These are phyloP conservation scores for Neurospora sp. DNA, from an alignment of 495 filamentous ascomycete genomes.

Conservation along the genomic window DNA sequence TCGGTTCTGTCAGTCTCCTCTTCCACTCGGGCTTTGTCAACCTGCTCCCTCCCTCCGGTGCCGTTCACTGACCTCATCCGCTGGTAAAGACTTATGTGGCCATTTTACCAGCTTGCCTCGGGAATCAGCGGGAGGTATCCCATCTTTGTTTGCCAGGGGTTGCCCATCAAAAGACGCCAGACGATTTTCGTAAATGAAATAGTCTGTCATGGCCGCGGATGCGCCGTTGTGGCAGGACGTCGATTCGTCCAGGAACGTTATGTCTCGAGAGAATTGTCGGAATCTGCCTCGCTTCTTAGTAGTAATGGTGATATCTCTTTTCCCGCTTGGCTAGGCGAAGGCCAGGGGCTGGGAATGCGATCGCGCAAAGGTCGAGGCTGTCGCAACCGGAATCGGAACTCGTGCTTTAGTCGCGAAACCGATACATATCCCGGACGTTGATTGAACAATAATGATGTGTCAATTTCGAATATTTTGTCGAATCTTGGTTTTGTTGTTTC, in stretches of 20 bases:
- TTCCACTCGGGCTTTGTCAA: not conserved
- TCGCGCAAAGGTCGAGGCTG: not conserved
- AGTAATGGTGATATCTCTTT: not conserved
- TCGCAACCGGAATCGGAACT: not conserved
- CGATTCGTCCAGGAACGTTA: not conserved
- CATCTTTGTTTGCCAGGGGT: constrained; percentile 45
- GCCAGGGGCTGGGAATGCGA: not conserved
- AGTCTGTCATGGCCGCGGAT: constrained; percentile 17
- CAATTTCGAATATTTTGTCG: not conserved
- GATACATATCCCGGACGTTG: not conserved
- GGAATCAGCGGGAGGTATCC: constrained; percentile 55
- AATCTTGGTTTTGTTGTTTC: not conserved
- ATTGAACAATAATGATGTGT: not conserved
- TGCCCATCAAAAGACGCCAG: constrained; percentile 60
- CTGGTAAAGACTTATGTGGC: constrained; percentile 61
- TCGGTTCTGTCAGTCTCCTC: constrained; percentile 5
- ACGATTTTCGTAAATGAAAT: constrained; percentile 57
- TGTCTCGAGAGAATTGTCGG: not conserved
- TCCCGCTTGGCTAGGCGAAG: not conserved
- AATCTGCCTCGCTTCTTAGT: not conserved
- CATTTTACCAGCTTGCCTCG: constrained; percentile 53
- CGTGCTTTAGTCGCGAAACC: not conserved
- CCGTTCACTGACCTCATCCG: constrained; percentile 47
- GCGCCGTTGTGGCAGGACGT: not conserved
- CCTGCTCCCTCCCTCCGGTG: not conserved